Percentiles rank a stretch among this genome's conserved stretches.
phyloP scores from a whole-genome alignment of 1,284 basidiomycete genomes.

The Hortiboletus rubellus region DNA sequence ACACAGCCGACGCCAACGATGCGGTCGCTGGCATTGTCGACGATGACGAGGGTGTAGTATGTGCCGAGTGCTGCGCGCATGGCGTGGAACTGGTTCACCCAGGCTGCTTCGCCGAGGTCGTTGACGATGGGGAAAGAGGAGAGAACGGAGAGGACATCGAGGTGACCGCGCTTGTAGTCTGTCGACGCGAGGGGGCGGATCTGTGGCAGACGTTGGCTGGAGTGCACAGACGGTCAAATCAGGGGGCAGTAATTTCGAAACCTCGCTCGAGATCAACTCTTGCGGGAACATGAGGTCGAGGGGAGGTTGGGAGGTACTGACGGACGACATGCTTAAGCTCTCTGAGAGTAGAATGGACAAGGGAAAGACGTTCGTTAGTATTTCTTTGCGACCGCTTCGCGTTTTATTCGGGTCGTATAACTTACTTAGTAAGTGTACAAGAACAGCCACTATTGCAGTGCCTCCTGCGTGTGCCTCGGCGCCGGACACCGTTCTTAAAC shows the following conservation, averaged over 20 bases:
- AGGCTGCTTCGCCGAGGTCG: conserved; percentile 72
- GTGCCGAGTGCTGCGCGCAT: conserved; percentile 56
- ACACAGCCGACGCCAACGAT: conserved; percentile 86
- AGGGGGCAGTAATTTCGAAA: conserved; percentile 55
- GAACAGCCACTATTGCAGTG: conserved; percentile 15
- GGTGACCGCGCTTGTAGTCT: conserved; percentile 85
- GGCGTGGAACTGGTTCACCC: conserved; percentile 65
- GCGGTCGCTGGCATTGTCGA: conserved; percentile 71
- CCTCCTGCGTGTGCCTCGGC: no score
- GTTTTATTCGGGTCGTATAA: neutral
- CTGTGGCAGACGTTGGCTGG: conserved; percentile 39
- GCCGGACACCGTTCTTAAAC: neutral
- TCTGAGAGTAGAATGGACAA: neutral
- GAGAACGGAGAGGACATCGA: conserved; percentile 79
- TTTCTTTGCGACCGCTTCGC: no score
- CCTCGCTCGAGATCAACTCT: conserved; percentile 62
- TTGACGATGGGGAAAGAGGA: conserved; percentile 78
- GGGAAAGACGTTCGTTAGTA: neutral
- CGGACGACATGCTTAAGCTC: conserved; percentile 12
- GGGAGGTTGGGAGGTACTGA: conserved; percentile 37
- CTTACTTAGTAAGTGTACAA: no score
- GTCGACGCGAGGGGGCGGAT: conserved; percentile 86
- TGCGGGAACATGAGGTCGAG: conserved; percentile 78
- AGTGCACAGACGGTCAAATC: conserved; percentile 39
- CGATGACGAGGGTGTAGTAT: conserved; percentile 86